Evolutionary conservation across 116 monocot species (phyloP).

Genomic region (Phalaenopsis hybrid): DNA sequence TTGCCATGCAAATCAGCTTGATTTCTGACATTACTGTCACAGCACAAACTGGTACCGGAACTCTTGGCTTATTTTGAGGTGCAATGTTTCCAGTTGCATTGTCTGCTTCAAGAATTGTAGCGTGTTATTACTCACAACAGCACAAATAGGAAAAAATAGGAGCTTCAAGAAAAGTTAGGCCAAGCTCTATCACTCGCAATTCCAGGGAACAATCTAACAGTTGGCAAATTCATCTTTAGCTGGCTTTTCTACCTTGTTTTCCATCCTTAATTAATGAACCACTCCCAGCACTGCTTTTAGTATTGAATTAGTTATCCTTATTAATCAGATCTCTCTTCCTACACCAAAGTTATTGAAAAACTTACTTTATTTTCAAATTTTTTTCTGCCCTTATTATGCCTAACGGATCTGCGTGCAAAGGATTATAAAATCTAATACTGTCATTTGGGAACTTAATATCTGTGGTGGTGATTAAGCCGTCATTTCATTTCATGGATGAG

Average conservation of each 20-base stretch:
- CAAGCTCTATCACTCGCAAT: not conserved
- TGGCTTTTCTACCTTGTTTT: not conserved
- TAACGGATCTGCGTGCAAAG: too few relatives aligned
- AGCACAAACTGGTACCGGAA: not conserved
- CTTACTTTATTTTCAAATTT: too few relatives aligned
- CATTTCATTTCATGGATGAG: too few relatives aligned
- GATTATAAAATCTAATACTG: too few relatives aligned
- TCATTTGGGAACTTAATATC: too few relatives aligned
- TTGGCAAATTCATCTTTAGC: not conserved
- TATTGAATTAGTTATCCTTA: not conserved
- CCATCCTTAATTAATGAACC: not conserved
- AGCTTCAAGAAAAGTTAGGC: too few relatives aligned
- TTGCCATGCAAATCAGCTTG: not conserved
- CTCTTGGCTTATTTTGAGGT: not conserved
- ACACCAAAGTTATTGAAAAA: too few relatives aligned
- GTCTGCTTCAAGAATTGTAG: not conserved
- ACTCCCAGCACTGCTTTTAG: not conserved
- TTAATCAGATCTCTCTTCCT: too few relatives aligned
- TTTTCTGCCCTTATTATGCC: too few relatives aligned
- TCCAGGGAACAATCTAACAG: not conserved
- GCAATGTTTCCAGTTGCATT: not conserved
- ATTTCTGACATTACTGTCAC: not conserved
- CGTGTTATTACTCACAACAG: not conserved
- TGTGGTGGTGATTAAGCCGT: too few relatives aligned
- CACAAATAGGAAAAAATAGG: not conserved